phyloP scores from a whole-genome alignment of 495 filamentous ascomycete genomes.

The Trichocladium uniseriatum region DNA sequence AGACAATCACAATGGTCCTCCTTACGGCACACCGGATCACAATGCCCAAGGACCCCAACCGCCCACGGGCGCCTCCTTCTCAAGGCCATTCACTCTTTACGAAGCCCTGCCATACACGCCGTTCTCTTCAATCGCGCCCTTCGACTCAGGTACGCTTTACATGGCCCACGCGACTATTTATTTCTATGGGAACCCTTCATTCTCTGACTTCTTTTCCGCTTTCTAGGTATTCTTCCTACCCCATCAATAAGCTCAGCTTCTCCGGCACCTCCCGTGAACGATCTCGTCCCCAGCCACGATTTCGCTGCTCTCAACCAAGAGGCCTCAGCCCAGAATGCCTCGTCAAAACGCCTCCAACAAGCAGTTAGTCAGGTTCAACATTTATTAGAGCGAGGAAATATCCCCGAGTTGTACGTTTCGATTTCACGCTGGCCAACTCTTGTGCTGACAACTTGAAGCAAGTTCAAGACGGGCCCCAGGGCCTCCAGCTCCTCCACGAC shows the following conservation, averaged over 20 bases:
- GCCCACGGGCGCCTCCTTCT: slow-evolving; percentile 1
- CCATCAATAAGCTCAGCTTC: slow-evolving; percentile 48
- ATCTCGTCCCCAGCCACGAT: slow-evolving; percentile 36
- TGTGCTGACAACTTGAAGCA: slow-evolving; percentile 38
- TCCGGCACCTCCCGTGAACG: slow-evolving; percentile 36
- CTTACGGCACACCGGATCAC: not conserved
- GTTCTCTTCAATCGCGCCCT: slow-evolving; percentile 79
- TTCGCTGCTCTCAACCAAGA: slow-evolving; percentile 47
- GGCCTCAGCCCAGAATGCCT: slow-evolving; percentile 26
- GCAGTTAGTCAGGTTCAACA: slow-evolving; percentile 59
- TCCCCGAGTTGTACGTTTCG: slow-evolving; percentile 61
- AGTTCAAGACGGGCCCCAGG: slow-evolving; percentile 52
- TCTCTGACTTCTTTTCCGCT: slow-evolving; percentile 4
- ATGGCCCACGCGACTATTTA: too few relatives aligned
- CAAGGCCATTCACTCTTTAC: slow-evolving; percentile 49
- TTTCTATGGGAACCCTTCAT: not conserved
- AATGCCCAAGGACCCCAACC: not conserved
- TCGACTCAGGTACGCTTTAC: slow-evolving; percentile 64
- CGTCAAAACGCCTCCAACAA: slow-evolving; percentile 35
- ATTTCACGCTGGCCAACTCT: not conserved
- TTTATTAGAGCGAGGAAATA: slow-evolving; percentile 54
- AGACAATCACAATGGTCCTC: slow-evolving; percentile 15
- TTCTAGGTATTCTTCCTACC: slow-evolving; percentile 59
- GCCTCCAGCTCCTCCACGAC: slow-evolving; percentile 7
- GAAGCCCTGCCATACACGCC: slow-evolving; percentile 89